phyloP scores from a whole-genome alignment of 2,329 filamentous ascomycete species.

The Bisporella sp. region DNA sequence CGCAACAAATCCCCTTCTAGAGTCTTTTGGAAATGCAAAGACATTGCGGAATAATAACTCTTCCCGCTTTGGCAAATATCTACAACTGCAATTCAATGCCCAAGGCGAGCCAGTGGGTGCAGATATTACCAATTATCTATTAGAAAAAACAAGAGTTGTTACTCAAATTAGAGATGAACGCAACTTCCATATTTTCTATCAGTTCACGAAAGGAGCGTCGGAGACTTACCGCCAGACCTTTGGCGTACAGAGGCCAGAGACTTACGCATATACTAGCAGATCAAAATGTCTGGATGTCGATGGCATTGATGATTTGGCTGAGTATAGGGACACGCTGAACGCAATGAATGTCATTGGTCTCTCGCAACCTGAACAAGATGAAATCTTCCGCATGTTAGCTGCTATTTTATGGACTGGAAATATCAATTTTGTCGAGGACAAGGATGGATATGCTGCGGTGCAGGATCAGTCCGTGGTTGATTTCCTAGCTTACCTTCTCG shows the following conservation, averaged over 20 bases:
- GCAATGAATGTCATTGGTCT: slow-evolving; percentile 95
- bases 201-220: slow-evolving; percentile 94
- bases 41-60: slow-evolving; percentile 98
- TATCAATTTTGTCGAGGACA: slow-evolving; percentile 82
- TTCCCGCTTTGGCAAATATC: slow-evolving; percentile 94
- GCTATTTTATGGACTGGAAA: slow-evolving; percentile 93
- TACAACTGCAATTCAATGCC: slow-evolving; percentile 92
- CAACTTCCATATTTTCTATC: slow-evolving; percentile 99
- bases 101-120: slow-evolving; percentile 90
- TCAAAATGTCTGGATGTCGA: slow-evolving; percentile 94
- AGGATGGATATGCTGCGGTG: slow-evolving; percentile 81
- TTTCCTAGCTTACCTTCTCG: slow-evolving; percentile 88
- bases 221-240: slow-evolving; percentile 79
- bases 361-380: slow-evolving; percentile 80
- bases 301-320: slow-evolving; percentile 84
- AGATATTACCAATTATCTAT: slow-evolving; percentile 95
- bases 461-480: slow-evolving; percentile 86
- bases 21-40: slow-evolving; percentile 98
- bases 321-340: slow-evolving; percentile 83
- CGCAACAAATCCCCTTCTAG: slow-evolving; percentile 91
- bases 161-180: slow-evolving; percentile 93
- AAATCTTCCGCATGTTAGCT: slow-evolving; percentile 92
- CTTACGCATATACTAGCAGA: slow-evolving; percentile 87
- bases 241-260: slow-evolving; percentile 84
- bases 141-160: slow-evolving; percentile 92